phyloP scores from a whole-genome alignment of 1,139 yeast genomes.

The Candida sanyaensis region DNA sequence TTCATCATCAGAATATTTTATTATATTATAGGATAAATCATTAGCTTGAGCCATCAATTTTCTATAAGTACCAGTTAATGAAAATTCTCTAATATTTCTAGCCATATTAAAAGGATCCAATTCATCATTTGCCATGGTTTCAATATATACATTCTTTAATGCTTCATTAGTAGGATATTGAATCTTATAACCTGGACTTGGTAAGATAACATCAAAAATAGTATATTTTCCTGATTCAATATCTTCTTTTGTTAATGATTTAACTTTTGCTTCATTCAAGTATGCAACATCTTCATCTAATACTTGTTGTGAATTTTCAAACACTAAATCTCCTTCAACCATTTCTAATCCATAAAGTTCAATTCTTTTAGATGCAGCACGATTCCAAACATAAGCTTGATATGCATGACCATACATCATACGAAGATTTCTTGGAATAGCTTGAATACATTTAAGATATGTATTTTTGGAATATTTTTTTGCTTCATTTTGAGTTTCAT shows the following conservation, averaged over 20 bases:
- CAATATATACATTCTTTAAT: constrained; percentile 64
- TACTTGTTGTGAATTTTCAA: constrained; percentile 51
- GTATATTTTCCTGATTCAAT: constrained; percentile 57
- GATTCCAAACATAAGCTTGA: constrained; percentile 94
- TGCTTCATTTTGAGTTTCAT: constrained; percentile 43
- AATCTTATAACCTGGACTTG: constrained; percentile 93
- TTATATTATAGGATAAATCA: constrained; percentile 61
- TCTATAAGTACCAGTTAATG: constrained; percentile 90
- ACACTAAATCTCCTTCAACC: constrained; percentile 83
- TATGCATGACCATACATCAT: constrained; percentile 97
- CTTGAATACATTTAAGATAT: constrained; percentile 80
- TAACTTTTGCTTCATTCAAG: constrained; percentile 59
- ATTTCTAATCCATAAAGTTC: constrained; percentile 68
- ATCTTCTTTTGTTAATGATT: constrained; percentile 74
- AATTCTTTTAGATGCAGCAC: constrained; percentile 77
- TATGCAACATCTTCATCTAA: constrained; percentile 65
- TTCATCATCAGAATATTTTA: constrained; percentile 60
- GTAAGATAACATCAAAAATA: constrained; percentile 84
- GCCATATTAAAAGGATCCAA: constrained; percentile 85
- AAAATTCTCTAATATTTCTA: constrained; percentile 83
- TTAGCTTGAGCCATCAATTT: constrained; percentile 68
- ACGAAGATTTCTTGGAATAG: constrained; percentile 88
- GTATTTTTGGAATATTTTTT: constrained; percentile 50
- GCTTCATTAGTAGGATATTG: constrained; percentile 72
- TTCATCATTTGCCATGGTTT: constrained; percentile 76